Percentiles rank a stretch among this genome's conserved stretches.
phyloP scores from a whole-genome alignment of 1,284 basidiomycete species.

The Acaromyces ingoldii region DNA sequence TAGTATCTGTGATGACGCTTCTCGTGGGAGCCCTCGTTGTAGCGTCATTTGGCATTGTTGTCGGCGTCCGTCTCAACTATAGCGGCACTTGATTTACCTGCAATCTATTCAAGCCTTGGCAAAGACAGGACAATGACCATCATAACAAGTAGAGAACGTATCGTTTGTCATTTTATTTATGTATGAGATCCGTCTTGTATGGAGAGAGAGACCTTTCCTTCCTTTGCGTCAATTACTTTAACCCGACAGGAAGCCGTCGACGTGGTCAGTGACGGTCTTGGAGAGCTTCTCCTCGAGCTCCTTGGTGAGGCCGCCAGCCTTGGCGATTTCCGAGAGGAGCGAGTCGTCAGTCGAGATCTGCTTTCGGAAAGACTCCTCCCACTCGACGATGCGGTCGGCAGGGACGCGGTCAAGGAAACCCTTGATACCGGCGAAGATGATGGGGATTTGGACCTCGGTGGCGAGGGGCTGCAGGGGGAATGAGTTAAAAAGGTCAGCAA shows the following conservation, averaged over 20 bases:
- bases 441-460: constrained; percentile 93
- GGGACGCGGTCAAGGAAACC: constrained; percentile 68
- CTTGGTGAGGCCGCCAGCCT: constrained; percentile 70
- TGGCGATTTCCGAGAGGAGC: constrained; percentile 62
- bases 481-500: constrained; percentile 1
- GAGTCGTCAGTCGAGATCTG: constrained; percentile 55
- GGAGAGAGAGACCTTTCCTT: too few species aligned
- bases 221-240: too few species aligned
- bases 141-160: too few species aligned
- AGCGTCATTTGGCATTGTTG: constrained; percentile 23
- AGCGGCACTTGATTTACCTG: too few species aligned
- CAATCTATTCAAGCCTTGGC: too few species aligned
- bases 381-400: constrained; percentile 87
- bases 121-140: too few species aligned
- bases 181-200: too few species aligned
- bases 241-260: constrained; percentile 38
- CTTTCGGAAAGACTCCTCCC: constrained; percentile 85
- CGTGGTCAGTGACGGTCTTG: constrained; percentile 38
- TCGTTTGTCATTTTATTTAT: too few species aligned
- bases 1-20: constrained; percentile 20
- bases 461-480: too few species aligned
- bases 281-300: constrained; percentile 77
- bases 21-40: constrained; percentile 25
- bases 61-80: constrained; percentile 12
- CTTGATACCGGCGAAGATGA: constrained; percentile 98